Base-by-base conservation (phyloP, 306 rosid species). In the Lathyrus tuberosus region DNA sequence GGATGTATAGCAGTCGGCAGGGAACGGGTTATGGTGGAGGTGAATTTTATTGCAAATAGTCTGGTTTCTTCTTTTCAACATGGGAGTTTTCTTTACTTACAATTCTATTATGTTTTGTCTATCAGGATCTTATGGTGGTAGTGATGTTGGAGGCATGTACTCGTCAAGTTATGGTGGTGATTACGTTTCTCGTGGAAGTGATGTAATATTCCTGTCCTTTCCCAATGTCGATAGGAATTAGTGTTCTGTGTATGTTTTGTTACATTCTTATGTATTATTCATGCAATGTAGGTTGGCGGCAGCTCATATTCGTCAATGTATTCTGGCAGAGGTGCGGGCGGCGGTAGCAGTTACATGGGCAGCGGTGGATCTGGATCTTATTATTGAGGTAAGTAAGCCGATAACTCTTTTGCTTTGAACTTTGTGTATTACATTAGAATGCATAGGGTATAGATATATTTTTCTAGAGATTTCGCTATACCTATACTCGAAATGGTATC, bases 91-190 rank as follows among this genome's bases (percentile, higher is more conserved):
- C 8, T 60, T 31, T 66, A 41, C 37, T 71, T 46, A 74, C 67
- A 40, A 58, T 35, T 31, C 54, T 64, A 41, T 20, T 51, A n/a
- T 63, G 0, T 59, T 15, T 78, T 71, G 43, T 12, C 62, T 73
- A 63, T 30, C 89, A 95, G 97, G 92, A 80, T 95, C 99, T 62
- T 95, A 78, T 61, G 84, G 85, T 43, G 68, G 91, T 62, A 75
- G 82, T 79, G 97, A 91, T 74, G 82, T 52, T 22, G 95, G 96
- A 71, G 96, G 96, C 71, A 78, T 89, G 91, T 95, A 95, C 85
- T 86, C 99, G 14, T 94, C 99, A 69, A 87, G 92, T 80, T 91
- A 95, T 87, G 91, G 91, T 58, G 88, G 89, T 51, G 99, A 95
- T 67, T 95, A 91, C 70, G 69, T 91, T 66, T 64, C 99, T 62